phyloP scores from a whole-genome alignment of 2,329 filamentous ascomycete genomes.

The Trichoderma harzianum region DNA sequence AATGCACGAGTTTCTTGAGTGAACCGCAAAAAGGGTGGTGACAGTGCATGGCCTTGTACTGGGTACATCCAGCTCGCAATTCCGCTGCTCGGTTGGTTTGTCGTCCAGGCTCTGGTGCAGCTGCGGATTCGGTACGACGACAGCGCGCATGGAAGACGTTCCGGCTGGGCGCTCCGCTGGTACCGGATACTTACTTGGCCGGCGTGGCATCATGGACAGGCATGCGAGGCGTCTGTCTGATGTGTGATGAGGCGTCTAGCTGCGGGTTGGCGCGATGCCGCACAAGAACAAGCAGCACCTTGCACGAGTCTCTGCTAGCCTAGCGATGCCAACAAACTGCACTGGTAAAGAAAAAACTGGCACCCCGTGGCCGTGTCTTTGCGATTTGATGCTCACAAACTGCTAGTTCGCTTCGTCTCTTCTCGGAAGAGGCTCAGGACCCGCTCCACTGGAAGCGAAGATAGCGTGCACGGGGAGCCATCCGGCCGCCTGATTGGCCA shows the following conservation, averaged over 20 bases:
- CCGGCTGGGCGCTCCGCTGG: background rate
- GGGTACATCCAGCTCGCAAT: background rate
- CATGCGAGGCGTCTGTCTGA: background rate
- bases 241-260: background rate
- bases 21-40: background rate
- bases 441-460: constrained; percentile 31
- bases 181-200: background rate
- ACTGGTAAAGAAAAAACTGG: background rate
- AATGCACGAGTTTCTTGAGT: background rate
- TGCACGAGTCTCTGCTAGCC: background rate
- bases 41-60: constrained; percentile 1
- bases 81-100: background rate
- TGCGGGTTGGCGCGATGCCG: background rate
- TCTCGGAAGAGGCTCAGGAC: constrained; percentile 16
- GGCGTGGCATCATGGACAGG: background rate
- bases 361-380: too few relatives aligned
- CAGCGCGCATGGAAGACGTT: background rate
- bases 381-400: background rate
- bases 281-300: background rate
- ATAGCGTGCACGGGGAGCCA: constrained; percentile 31
- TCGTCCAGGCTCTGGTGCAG: background rate
- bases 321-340: too few relatives aligned
- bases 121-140: background rate
- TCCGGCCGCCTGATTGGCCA: constrained; percentile 32
- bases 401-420: background rate